phyloP scores from a whole-genome alignment of 495 filamentous ascomycete species.

The Neurospora sp. region DNA sequence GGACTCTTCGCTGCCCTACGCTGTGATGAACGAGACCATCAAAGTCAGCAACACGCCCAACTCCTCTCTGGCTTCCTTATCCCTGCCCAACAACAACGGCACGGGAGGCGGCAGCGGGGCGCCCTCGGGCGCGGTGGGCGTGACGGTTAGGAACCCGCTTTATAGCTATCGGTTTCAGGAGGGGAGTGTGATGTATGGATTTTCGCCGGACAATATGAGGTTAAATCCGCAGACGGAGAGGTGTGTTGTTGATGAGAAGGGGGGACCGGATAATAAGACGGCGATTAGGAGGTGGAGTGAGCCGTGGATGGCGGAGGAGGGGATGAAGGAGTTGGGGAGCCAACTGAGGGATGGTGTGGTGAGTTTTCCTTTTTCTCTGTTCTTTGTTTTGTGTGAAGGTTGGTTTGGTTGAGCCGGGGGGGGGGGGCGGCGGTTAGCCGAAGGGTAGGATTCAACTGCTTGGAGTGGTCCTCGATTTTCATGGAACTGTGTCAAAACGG shows the following conservation, averaged over 20 bases:
- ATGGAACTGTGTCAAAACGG: background rate
- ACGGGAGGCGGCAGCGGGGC: background rate
- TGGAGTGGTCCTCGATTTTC: background rate
- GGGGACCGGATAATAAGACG: background rate
- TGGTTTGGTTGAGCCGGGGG: background rate
- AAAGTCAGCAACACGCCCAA: conserved; percentile 14
- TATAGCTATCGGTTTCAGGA: conserved; percentile 28
- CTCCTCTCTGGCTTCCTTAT: background rate
- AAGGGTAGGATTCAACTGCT: background rate
- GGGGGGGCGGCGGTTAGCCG: background rate
- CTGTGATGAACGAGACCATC: conserved; percentile 16
- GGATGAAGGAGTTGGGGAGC: background rate
- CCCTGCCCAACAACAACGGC: background rate
- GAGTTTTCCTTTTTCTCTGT: background rate
- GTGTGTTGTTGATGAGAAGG: background rate
- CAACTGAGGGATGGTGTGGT: background rate
- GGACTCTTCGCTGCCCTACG: conserved; percentile 18
- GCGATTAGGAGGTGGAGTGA: background rate
- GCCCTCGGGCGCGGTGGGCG: conserved; percentile 13
- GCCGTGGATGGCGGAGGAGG: background rate
- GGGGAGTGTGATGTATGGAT: background rate
- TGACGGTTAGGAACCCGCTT: conserved; percentile 23
- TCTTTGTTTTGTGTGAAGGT: background rate
- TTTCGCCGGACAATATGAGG: background rate
- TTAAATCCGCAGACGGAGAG: background rate